Evolutionary conservation across 2,329 filamentous ascomycete genomes (phyloP).

Genomic region (Simplicillium sp.): DNA sequence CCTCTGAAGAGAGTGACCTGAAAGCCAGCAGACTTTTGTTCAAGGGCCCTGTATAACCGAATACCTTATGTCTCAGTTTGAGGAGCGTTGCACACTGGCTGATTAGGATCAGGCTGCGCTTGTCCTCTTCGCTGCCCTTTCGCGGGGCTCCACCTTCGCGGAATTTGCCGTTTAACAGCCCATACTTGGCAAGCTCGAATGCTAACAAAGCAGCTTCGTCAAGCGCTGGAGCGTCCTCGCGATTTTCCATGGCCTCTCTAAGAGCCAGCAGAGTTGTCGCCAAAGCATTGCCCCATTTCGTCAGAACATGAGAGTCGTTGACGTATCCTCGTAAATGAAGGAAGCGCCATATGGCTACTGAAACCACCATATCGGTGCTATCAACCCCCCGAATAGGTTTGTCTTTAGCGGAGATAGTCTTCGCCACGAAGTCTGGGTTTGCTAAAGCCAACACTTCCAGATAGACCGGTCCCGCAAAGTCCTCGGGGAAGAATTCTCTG

Average conservation of each 20-base stretch:
- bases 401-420: slow-evolving; percentile 51
- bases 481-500: slow-evolving; percentile 35
- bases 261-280: slow-evolving; percentile 58
- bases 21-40: slow-evolving; percentile 84
- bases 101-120: slow-evolving; percentile 68
- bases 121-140: slow-evolving; percentile 59
- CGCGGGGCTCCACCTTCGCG: slow-evolving; percentile 46
- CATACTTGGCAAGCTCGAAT: slow-evolving; percentile 74
- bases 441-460: slow-evolving; percentile 58
- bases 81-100: slow-evolving; percentile 79
- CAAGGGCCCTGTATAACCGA: slow-evolving; percentile 89
- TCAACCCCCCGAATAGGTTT: slow-evolving; percentile 53
- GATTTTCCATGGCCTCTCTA: slow-evolving; percentile 38
- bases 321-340: slow-evolving; percentile 83
- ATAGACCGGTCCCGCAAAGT: slow-evolving; percentile 33
- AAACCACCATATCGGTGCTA: slow-evolving; percentile 53
- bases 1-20: slow-evolving; percentile 70
- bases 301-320: slow-evolving; percentile 68
- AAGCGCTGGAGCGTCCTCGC: slow-evolving; percentile 36
- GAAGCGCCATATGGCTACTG: slow-evolving; percentile 78
- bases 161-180: slow-evolving; percentile 64
- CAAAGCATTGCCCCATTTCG: slow-evolving; percentile 74
- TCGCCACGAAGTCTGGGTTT: slow-evolving; percentile 58
- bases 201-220: slow-evolving; percentile 76
- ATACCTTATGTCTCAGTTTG: slow-evolving; percentile 70